Base-by-base conservation (phyloP, 805 yeast species). In the Candida silvicultrix region DNA sequence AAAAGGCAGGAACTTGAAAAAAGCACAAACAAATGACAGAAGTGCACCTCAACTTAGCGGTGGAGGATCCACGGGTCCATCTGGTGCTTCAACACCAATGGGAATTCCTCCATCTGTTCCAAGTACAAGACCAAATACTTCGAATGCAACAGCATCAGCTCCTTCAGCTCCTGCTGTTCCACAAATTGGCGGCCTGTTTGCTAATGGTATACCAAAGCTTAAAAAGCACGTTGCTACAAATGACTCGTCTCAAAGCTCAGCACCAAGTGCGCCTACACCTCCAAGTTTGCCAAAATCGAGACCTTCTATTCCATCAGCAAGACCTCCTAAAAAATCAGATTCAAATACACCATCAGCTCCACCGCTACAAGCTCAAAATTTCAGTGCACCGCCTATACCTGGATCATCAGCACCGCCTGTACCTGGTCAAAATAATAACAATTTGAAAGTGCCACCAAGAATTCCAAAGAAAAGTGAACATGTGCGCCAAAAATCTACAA, bases 131-230 rank as follows among this genome's bases (percentile, higher is more conserved):
- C 34, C 42, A 10, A 47, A 51, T 9, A 58, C 5, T 12, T 18
- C 37, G 42, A 8, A 52, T 43, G 52, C 51, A 43, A 52, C 62
- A 29, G n/a, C 59, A 32, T 3, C 10, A 4, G 46, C 56, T 41
- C 51, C 62, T 40, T 37, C 54, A 43, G 64, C 62, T 5, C 65
- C 62, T 9, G 23, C 39, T 20, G 39, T 21, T 3, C 68, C 67
- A 12, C 65, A 63, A 46, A 41, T 62, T 37, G 64, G 64, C 38
- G 66, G 60, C 45, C 57, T 62, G 18, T 46, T 83, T 64, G 89
- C 94, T 3, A 87, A 84, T 6, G 95, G 95, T 1, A 73, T 87
- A 64, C 94, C 95, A 8, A 83, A 83, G 56, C 69, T 86, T 49
- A 79, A 76, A 47, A 77, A 75, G 15, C 60, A 61, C 2, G 46